A percentile compares a stretch with the other conserved stretches of the same genome.
phyloP scores from a whole-genome alignment of 345 rosid species.

The Erysimum cheiranthoides region DNA sequence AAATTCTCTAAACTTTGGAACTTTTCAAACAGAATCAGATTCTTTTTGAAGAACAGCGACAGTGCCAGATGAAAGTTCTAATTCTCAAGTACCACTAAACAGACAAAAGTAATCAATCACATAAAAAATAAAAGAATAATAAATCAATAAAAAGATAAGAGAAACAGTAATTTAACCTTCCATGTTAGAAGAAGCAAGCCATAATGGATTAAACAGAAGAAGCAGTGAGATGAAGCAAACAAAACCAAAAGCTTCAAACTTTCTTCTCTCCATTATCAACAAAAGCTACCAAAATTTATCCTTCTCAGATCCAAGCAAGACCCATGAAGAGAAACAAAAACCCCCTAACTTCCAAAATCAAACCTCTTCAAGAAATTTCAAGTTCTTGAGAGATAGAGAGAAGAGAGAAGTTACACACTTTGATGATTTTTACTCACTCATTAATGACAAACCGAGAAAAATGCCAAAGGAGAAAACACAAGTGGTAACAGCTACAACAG shows the following conservation, averaged over 20 bases:
- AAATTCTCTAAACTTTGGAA: not conserved
- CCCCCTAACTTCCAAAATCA: constrained; percentile 48
- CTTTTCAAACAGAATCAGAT: constrained; percentile 37
- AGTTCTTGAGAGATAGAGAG: constrained; percentile 15
- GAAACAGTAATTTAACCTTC: constrained; percentile 62
- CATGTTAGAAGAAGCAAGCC: constrained; percentile 70
- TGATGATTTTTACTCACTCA: constrained; percentile 44
- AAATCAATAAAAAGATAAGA: constrained; percentile 8
- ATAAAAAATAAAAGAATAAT: not conserved
- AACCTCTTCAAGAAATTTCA: constrained; percentile 26
- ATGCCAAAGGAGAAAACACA: constrained; percentile 32
- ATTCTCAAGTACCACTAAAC: constrained; percentile 22
- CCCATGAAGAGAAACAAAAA: constrained; percentile 54
- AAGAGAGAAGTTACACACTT: constrained; percentile 38
- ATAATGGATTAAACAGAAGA: constrained; percentile 53
- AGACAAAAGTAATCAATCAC: constrained; percentile 11
- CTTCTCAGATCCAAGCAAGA: constrained; percentile 77
- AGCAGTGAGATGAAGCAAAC: constrained; percentile 59
- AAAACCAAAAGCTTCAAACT: constrained; percentile 49
- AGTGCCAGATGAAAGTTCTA: constrained; percentile 19
- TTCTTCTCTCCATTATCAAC: constrained; percentile 52
- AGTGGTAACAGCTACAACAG: constrained; percentile 38
- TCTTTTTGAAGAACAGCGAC: constrained; percentile 33
- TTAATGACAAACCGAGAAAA: constrained; percentile 36
- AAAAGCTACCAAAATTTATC: constrained; percentile 23